Evolutionary conservation across 495 filamentous ascomycete species (phyloP).

Genomic region (Rostrohypoxylon terebratum): DNA sequence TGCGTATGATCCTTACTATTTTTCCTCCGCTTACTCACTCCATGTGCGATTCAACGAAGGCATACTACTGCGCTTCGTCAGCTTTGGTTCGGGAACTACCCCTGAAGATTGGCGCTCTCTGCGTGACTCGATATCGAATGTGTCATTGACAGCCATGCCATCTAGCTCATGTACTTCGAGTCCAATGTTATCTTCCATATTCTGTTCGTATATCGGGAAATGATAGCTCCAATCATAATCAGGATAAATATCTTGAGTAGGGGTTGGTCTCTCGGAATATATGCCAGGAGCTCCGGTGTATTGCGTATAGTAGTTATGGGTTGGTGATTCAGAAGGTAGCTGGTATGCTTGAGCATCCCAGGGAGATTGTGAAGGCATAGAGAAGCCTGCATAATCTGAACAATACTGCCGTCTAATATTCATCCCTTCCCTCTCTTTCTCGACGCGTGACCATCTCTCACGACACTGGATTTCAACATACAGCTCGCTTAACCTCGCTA

Average conservation of each 20-base stretch:
- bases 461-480: constrained; percentile 56
- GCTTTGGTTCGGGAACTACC: background rate
- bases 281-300: background rate
- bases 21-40: background rate
- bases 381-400: constrained; percentile 9
- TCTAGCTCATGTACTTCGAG: background rate
- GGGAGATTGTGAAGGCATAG: background rate
- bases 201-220: background rate
- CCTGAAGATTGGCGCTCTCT: constrained; percentile 19
- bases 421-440: constrained; percentile 31
- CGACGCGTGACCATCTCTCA: constrained; percentile 52
- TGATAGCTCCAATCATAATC: background rate
- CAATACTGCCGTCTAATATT: constrained; percentile 15
- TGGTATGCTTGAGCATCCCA: background rate
- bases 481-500: constrained; percentile 58
- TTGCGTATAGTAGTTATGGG: background rate
- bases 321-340: background rate
- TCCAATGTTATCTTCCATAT: background rate
- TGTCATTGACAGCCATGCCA: background rate
- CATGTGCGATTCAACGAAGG: constrained; percentile 43
- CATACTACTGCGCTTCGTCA: constrained; percentile 50
- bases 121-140: background rate
- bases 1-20: background rate
- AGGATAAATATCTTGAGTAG: background rate
- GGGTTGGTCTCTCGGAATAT: background rate